Percentiles rank a stretch among this genome's conserved stretches.
Evolutionary conservation across 2,329 filamentous ascomycete genomes (phyloP).

Genomic region (Aspergillus luchuensis): DNA sequence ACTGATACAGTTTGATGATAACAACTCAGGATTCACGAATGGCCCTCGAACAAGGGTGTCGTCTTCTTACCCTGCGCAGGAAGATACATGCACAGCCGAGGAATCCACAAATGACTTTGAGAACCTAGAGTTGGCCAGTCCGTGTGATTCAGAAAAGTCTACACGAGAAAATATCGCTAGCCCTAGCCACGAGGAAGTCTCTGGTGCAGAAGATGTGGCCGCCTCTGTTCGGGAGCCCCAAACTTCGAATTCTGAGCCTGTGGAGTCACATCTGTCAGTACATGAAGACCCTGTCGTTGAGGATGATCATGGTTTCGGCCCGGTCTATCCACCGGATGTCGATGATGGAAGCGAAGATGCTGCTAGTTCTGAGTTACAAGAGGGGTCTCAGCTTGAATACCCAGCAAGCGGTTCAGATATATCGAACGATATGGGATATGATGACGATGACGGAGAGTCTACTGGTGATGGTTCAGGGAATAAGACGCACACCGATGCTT

Average conservation of each 20-base stretch:
- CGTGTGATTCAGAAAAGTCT: not conserved
- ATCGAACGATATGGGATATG: not conserved
- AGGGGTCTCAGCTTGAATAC: not conserved
- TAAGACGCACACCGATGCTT: not conserved
- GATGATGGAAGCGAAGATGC: not conserved
- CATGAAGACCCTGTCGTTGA: not conserved
- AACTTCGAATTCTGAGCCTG: not conserved
- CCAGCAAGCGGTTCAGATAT: not conserved
- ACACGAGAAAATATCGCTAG: not conserved
- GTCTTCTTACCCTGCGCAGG: not conserved
- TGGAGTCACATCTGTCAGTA: not conserved
- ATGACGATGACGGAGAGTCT: not conserved
- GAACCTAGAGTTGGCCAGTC: too few relatives aligned
- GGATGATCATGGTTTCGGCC: not conserved
- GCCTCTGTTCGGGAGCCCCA: not conserved
- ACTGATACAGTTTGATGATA: slow-evolving; percentile 18
- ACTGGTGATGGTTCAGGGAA: not conserved
- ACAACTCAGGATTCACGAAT: slow-evolving; percentile 8
- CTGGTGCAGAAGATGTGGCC: not conserved
- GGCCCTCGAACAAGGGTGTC: slow-evolving; percentile 14
- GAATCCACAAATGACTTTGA: not conserved
- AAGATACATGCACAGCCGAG: not conserved
- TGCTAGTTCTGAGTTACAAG: not conserved
- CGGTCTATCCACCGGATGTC: not conserved
- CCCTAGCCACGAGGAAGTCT: not conserved